phyloP scores from a whole-genome alignment of 2,329 filamentous ascomycete genomes.

The Aschersonia sp. region DNA sequence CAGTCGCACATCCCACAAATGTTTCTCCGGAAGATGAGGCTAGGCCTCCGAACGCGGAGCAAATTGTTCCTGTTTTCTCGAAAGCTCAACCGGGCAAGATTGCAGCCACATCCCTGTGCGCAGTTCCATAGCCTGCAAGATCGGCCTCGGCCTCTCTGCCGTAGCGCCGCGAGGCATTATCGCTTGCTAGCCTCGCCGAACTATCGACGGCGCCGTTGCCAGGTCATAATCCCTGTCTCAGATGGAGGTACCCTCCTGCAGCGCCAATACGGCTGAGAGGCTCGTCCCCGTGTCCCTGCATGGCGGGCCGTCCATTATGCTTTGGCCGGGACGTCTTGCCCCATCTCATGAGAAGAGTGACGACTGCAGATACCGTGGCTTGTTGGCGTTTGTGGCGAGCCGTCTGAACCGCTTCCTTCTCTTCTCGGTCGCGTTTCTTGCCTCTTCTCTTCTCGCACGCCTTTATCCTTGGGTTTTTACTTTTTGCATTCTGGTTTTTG shows the following conservation, averaged over 20 bases:
- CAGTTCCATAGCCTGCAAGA: too few species aligned
- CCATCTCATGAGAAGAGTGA: background rate
- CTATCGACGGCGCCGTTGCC: conserved; percentile 1
- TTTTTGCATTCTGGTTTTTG: too few species aligned
- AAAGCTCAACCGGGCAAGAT: too few species aligned
- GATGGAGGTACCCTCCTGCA: background rate
- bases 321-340: background rate
- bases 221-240: background rate
- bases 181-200: background rate
- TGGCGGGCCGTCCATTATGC: background rate
- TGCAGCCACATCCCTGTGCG: too few species aligned
- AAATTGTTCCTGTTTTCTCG: too few species aligned
- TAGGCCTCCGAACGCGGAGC: too few species aligned
- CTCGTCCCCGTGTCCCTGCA: background rate
- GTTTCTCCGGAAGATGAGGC: too few species aligned
- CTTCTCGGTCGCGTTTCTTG: background rate
- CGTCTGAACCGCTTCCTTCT: background rate
- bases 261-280: too few species aligned
- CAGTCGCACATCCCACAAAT: too few species aligned
- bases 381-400: background rate
- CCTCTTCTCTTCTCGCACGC: background rate
- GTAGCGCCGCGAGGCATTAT: too few species aligned
- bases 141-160: too few species aligned
- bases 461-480: too few species aligned
- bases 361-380: background rate